Percentiles rank a stretch among this genome's conserved stretches.
phyloP scores from a whole-genome alignment of 345 rosid species.

The Rhodamnia argentea region DNA sequence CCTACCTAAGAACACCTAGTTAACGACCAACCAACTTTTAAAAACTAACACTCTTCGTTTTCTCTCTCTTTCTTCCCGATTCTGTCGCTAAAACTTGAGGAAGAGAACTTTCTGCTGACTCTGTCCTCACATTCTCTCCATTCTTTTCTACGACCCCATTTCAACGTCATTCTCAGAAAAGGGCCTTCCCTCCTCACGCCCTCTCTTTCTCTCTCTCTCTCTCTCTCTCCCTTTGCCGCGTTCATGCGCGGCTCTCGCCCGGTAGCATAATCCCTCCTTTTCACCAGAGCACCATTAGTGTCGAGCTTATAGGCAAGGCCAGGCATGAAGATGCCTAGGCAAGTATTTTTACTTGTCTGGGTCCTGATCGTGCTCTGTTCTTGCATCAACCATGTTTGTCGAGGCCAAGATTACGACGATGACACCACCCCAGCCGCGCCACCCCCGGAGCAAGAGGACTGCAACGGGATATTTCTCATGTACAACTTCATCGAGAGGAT shows the following conservation, averaged over 20 bases:
- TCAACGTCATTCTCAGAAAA: constrained; percentile 2
- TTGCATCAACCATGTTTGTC: constrained; percentile 6
- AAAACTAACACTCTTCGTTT: neutral
- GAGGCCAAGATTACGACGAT: constrained; percentile 39
- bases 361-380: constrained; percentile 1
- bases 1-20: no score
- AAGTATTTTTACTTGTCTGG: constrained; percentile 4
- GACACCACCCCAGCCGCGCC: constrained; percentile 19
- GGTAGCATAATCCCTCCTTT: neutral
- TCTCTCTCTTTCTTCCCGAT: constrained; percentile 12
- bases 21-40: neutral
- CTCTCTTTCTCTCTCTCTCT: neutral
- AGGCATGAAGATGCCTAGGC: constrained; percentile 30
- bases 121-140: constrained; percentile 5
- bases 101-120: constrained; percentile 11
- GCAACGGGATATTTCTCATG: constrained; percentile 63
- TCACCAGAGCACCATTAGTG: neutral
- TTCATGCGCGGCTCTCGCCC: neutral
- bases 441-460: constrained; percentile 40
- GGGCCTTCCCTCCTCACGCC: constrained; percentile 22
- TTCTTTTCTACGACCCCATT: neutral
- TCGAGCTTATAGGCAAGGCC: neutral
- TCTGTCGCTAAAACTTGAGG: constrained; percentile 34
- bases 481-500: constrained; percentile 49
- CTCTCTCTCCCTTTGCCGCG: neutral